A percentile compares a stretch with the other conserved stretches of the same genome.
phyloP scores from a whole-genome alignment of 352 stramenopile species.

The Phytophthora cryptogea region DNA sequence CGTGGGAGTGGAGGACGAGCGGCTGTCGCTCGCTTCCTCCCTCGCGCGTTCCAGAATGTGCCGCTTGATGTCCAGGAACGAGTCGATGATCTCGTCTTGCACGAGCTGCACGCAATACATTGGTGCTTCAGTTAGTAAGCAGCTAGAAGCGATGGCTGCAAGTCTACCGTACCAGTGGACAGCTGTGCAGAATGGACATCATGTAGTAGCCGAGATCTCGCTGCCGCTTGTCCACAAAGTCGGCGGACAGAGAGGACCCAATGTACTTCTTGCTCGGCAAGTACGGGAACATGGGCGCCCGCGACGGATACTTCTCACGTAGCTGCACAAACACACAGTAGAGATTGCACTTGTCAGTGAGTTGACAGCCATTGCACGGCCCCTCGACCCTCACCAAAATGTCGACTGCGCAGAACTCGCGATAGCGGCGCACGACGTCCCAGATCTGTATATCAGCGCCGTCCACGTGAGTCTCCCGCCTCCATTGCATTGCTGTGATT shows the following conservation, averaged over 20 bases:
- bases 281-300: conserved; percentile 69
- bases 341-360: conserved; percentile 5
- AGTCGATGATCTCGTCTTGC: conserved; percentile 88
- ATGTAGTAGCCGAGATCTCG: conserved; percentile 88
- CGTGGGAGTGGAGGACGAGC: conserved; percentile 28
- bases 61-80: conserved; percentile 88
- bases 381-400: conserved; percentile 58
- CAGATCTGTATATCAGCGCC: conserved; percentile 55
- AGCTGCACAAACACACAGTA: conserved; percentile 46
- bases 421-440: conserved; percentile 83
- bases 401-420: conserved; percentile 86
- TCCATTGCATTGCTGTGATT: background rate
- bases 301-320: conserved; percentile 84
- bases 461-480: conserved; percentile 1
- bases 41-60: conserved; percentile 75
- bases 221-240: conserved; percentile 89
- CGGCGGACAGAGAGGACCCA: conserved; percentile 78
- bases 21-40: conserved; percentile 48
- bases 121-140: background rate
- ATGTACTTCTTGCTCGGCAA: conserved; percentile 90
- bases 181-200: conserved; percentile 83
- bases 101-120: conserved; percentile 48
- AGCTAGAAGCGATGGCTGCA: too few relatives aligned
- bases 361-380: background rate
- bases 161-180: conserved; percentile 49